Evolutionary conservation across 2,329 filamentous ascomycete genomes (phyloP), one percentile per base, ranked within the genome.

Genomic region (Ilyonectria destructans): DNA sequence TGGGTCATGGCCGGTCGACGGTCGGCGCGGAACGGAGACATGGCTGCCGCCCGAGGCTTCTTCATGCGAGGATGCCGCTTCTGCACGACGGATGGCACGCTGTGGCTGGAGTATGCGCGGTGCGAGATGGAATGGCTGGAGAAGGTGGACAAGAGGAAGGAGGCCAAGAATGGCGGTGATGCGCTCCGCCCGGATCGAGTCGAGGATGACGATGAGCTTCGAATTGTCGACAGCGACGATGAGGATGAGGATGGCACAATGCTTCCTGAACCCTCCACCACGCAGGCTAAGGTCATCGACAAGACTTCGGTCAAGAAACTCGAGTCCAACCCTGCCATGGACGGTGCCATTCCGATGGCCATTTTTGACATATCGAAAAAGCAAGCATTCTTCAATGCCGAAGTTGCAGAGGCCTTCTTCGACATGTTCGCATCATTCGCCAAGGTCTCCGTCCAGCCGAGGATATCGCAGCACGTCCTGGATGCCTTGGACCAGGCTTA

Each of bases 1-100:
- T 99, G 96, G 96, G 87, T 96, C 71, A 90, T 95, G 58, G 96
- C 95, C 5, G 92, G 93, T 65, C 91, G 92, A 71, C 89, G 92
- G 56, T 88, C 96, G 58, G 94, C 97, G 46, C 86, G 87, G 19
- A 90, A 95, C 76, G 94, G 92, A 2, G 96, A 98, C 81, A 97
- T 98, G 90, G 92, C 91, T 26, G 91, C 92, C 51, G 95, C 96
- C 3, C 85, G 96, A 69, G 92, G 90, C 55, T 96, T 86, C 87
- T 99, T 95, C 89, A 97, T 90, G 86, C 88, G 96, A 69, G 96
- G 95, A 0, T 88, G 97, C 77, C 87, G 96, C 48, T 98, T 99
- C 81, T 98, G 95, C 83, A 94, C 91, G 58, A 89, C 85, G 56
- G 91, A 92, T 54, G 89, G 86, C 70, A 85, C 86, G 19, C 81